A percentile compares a stretch with the other conserved stretches of the same genome.
Conservation (phyloP, 768 basidiomycete species). For the Phlebiopsis gigantea region DNA sequence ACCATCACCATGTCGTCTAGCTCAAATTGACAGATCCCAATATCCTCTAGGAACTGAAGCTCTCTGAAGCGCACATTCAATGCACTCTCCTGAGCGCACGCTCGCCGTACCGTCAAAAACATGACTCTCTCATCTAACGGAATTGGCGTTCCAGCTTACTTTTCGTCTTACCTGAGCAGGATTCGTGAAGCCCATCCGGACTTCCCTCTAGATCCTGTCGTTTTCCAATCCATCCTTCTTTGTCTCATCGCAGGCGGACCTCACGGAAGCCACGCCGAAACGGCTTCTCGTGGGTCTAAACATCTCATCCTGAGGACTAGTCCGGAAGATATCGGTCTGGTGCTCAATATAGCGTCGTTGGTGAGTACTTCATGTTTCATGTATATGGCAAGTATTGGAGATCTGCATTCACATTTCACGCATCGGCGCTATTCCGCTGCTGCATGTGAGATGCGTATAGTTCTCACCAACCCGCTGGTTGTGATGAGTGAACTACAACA, state of each 20-base stretch:
- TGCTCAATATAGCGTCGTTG: slow-evolving; percentile 51
- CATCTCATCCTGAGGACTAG: slow-evolving; percentile 60
- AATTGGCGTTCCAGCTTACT: slow-evolving; percentile 17
- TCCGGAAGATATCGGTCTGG: slow-evolving; percentile 58
- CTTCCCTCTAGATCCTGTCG: slow-evolving; percentile 54
- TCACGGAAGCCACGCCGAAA: not conserved
- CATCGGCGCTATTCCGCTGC: not conserved
- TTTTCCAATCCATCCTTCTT: slow-evolving; percentile 62
- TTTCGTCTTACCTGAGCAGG: slow-evolving; percentile 35
- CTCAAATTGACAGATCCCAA: not conserved
- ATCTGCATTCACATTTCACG: not conserved
- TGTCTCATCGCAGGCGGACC: slow-evolving; percentile 44
- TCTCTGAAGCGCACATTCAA: not conserved
- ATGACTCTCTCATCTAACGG: not conserved
- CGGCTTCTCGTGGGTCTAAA: slow-evolving; percentile 35
- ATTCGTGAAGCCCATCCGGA: slow-evolving; percentile 40
- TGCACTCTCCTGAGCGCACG: not conserved
- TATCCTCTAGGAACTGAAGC: not conserved
- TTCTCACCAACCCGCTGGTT: not conserved
- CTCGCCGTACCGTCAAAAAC: not conserved
- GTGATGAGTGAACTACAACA: not conserved
- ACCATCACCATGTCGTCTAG: not conserved
- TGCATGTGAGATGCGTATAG: not conserved
- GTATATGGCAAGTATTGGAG: not conserved
- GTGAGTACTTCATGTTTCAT: slow-evolving; percentile 33